phyloP scores from a whole-genome alignment of 2,329 filamentous ascomycete genomes.

The Didymella keratinophila region DNA sequence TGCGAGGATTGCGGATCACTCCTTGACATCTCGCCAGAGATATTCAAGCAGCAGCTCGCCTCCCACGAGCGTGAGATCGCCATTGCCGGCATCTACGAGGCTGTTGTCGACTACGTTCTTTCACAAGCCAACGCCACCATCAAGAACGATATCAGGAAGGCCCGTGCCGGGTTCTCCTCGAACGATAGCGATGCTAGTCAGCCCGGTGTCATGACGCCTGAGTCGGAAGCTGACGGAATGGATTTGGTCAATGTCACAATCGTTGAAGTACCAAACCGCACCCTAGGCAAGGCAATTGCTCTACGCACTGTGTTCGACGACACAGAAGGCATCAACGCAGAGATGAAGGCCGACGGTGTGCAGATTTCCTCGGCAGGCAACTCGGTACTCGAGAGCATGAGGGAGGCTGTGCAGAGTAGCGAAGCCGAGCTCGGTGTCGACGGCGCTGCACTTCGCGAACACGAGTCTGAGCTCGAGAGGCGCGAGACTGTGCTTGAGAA shows the following conservation, averaged over 20 bases:
- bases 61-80: conserved; percentile 85
- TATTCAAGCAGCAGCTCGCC: conserved; percentile 78
- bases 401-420: conserved; percentile 77
- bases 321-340: conserved; percentile 87
- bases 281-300: conserved; percentile 84
- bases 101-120: conserved; percentile 94
- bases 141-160: conserved; percentile 72
- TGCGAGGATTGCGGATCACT: conserved; percentile 91
- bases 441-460: conserved; percentile 72
- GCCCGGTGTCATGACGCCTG: conserved; percentile 68
- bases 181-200: conserved; percentile 64
- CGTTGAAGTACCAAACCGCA: conserved; percentile 81
- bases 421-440: conserved; percentile 81
- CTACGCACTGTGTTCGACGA: conserved; percentile 95
- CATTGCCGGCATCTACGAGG: conserved; percentile 89
- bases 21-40: conserved; percentile 84
- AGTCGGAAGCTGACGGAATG: conserved; percentile 73
- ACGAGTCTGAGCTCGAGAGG: conserved; percentile 80
- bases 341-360: conserved; percentile 96
- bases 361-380: conserved; percentile 76
- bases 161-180: conserved; percentile 71
- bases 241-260: conserved; percentile 91
- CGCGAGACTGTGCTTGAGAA: conserved; percentile 86
- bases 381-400: conserved; percentile 87
- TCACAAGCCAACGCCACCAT: conserved; percentile 88